Evolutionary conservation across 306 rosid genomes (phyloP), one percentile per base, ranked within the genome.

Genomic region (Glycine tomentella): DNA sequence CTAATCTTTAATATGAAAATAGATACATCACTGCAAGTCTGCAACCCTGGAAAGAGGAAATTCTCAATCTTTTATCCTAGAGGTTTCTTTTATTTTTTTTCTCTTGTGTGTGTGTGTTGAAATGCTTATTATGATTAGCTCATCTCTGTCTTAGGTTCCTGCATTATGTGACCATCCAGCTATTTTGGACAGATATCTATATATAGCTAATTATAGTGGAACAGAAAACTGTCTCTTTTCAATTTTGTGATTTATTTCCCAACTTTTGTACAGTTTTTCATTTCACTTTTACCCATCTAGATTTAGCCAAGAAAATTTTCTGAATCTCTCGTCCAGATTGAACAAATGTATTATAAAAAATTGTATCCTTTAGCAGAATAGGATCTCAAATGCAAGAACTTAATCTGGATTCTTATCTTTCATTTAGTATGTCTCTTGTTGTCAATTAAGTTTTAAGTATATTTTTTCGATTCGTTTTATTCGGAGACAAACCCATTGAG

Each of bases 161-260:
- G 88, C 91, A 55, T 85, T 87, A 65, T 92, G 92, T 67, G 94
- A 92, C 51, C 91, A 92, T 87, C 91, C 97, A 14, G 14, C 89
- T 45, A 88, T 86, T 78, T 84, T 92, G 89, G 91, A 90, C 89
- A 87, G 55, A 69, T 8, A 4, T 67, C 14, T 65, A 65, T 6
- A 65, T 65, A 40, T n/a, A n/a, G 13, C 20, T 38, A 44, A 9
- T 44, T 67, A 44, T 67, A 44, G n/a, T 42, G 53, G 33, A 38
- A n/a, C 67, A 7, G 12, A 0, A 65, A 38, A 65, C 49, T 14
- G 71, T 65, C 50, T 65, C 14, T 7, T 20, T 4, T 38, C 31
- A 65, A 14, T 36, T 38, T 40, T 65, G 17, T 65, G 50, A 65
- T 40, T 31, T 33, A 65, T 40, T 11, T 61, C 3, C 7, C 70